Conservation (phyloP, 306 rosid species). For the Arachis stenosperma region DNA sequence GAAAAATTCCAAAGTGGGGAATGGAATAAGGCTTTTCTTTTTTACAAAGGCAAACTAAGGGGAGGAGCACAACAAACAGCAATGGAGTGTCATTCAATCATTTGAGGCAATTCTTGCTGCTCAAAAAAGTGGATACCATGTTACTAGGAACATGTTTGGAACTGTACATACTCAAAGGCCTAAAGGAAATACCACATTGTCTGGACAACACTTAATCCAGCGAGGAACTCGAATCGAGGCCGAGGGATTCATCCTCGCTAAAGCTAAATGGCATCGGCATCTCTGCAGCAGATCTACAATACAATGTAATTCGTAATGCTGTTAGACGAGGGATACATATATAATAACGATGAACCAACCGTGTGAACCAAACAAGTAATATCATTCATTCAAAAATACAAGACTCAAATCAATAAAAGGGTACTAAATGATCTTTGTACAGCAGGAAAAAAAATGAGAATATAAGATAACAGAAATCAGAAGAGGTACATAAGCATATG, state of each 20-base stretch:
- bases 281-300: slow-evolving; percentile 68
- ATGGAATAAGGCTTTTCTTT: neutral
- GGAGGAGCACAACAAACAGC: slow-evolving; percentile 38
- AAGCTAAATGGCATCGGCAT: slow-evolving; percentile 78
- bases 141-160: slow-evolving; percentile 35
- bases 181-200: slow-evolving; percentile 36
- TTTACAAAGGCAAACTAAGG: slow-evolving; percentile 55
- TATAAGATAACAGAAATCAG: neutral
- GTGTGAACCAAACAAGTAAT: slow-evolving; percentile 7
- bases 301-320: slow-evolving; percentile 4
- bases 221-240: slow-evolving; percentile 79
- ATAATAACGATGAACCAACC: too few species aligned
- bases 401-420: neutral
- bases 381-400: neutral
- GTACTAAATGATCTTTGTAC: slow-evolving; percentile 4
- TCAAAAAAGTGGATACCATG: slow-evolving; percentile 35
- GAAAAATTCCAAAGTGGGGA: neutral
- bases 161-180: slow-evolving; percentile 58
- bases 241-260: slow-evolving; percentile 89
- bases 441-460: slow-evolving; percentile 15
- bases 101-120: slow-evolving; percentile 38
- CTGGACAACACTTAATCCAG: slow-evolving; percentile 50
- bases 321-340: slow-evolving; percentile 30
- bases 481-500: slow-evolving; percentile 13
- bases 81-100: slow-evolving; percentile 32